Conservation (phyloP, 768 basidiomycete species). For the Tulasnella sp. region DNA sequence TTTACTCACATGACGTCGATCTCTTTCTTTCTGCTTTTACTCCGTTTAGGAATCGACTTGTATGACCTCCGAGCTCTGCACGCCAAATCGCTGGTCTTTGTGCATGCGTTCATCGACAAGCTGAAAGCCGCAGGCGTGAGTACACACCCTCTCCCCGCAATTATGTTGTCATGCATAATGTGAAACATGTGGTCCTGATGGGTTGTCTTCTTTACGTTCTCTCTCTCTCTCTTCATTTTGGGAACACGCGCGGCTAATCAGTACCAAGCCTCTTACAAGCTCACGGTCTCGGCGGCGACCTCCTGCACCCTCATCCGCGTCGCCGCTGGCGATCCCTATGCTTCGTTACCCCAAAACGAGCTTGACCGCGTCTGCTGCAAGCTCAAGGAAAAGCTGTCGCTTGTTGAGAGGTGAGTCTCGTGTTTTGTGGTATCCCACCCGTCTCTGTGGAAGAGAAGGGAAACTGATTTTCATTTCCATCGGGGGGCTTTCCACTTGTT, state of each 20-base stretch:
- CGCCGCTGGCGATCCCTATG: slow-evolving; percentile 6
- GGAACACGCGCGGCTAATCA: slow-evolving; percentile 5
- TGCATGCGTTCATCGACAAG: slow-evolving; percentile 50
- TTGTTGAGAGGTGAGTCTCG: slow-evolving; percentile 3
- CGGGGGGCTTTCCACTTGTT: too few relatives aligned
- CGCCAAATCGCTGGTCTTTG: slow-evolving; percentile 47
- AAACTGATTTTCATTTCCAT: background rate
- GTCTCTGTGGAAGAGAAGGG: background rate
- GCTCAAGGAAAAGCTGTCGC: slow-evolving; percentile 6
- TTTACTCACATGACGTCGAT: background rate
- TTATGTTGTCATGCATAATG: background rate
- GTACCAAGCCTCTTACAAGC: slow-evolving; percentile 1
- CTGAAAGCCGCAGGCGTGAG: slow-evolving; percentile 51
- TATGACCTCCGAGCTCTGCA: slow-evolving; percentile 58
- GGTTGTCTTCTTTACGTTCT: background rate
- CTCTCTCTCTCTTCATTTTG: background rate
- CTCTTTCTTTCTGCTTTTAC: background rate
- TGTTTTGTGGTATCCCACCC: background rate
- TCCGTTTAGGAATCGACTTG: slow-evolving; percentile 28
- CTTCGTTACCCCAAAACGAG: slow-evolving; percentile 2
- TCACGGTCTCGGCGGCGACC: slow-evolving; percentile 9
- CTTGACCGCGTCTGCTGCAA: slow-evolving; percentile 5
- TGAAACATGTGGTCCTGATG: background rate
- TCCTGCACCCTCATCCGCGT: slow-evolving; percentile 12
- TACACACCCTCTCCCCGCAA: background rate